Evolutionary conservation across 352 stramenopile genomes (phyloP).

Genomic region (Paralagenidium karlingii): DNA sequence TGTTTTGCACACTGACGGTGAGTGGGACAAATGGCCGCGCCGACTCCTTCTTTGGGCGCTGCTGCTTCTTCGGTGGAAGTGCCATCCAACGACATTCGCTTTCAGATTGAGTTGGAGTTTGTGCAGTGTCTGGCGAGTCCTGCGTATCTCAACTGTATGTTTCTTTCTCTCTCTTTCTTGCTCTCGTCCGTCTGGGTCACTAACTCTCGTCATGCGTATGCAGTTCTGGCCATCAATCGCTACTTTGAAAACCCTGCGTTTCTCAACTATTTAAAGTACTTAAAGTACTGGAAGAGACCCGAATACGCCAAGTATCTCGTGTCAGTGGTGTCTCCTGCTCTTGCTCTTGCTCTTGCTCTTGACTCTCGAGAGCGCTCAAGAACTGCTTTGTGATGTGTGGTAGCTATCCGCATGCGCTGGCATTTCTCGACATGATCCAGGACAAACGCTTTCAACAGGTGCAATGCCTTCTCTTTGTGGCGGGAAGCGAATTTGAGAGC

Average conservation of each 20-base stretch:
- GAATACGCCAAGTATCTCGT: slow-evolving; percentile 88
- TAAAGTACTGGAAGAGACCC: slow-evolving; percentile 88
- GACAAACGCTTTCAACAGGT: slow-evolving; percentile 76
- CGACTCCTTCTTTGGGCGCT: too few relatives aligned
- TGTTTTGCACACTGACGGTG: too few relatives aligned
- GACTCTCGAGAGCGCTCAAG: background rate
- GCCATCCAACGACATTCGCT: slow-evolving; percentile 82
- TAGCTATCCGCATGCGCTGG: slow-evolving; percentile 76
- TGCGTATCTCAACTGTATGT: slow-evolving; percentile 81
- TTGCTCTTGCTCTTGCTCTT: background rate
- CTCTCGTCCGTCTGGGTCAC: background rate
- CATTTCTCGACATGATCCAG: slow-evolving; percentile 83
- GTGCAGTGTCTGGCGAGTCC: slow-evolving; percentile 84
- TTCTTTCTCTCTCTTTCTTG: background rate
- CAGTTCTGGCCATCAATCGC: slow-evolving; percentile 82
- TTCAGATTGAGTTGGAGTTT: slow-evolving; percentile 90
- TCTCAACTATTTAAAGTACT: slow-evolving; percentile 85
- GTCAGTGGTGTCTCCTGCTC: slow-evolving; percentile 14
- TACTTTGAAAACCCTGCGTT: slow-evolving; percentile 88
- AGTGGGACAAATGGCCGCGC: too few relatives aligned
- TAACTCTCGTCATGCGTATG: background rate
- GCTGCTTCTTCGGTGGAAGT: too few relatives aligned
- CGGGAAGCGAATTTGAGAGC: background rate
- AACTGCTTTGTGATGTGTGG: background rate
- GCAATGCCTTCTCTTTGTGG: background rate